These are phyloP conservation scores for Halenospora varia DNA, from an alignment of 495 filamentous ascomycete genomes.

Conservation along the genomic window DNA sequence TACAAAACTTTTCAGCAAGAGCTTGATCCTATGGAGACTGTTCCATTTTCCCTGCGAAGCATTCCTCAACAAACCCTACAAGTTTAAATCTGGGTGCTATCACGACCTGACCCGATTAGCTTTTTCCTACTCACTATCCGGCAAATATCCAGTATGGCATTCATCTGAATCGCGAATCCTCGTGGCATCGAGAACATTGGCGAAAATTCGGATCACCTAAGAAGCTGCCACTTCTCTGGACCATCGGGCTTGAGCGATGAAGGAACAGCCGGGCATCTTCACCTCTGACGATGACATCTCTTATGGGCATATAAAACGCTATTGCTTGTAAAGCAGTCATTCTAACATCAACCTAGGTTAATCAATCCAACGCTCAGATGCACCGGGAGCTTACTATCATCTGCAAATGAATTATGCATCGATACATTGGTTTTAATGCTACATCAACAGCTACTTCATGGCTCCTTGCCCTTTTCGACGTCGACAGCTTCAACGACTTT, in stretches of 20 bases:
- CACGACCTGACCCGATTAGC: too few relatives aligned
- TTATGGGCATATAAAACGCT: neutral
- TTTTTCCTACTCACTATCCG: too few relatives aligned
- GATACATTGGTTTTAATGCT: neutral
- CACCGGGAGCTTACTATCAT: neutral
- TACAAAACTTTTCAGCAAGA: too few relatives aligned
- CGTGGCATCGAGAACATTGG: too few relatives aligned
- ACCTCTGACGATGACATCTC: neutral
- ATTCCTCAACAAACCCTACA: too few relatives aligned
- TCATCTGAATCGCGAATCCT: too few relatives aligned
- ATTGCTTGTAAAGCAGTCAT: neutral
- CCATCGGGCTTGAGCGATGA: neutral
- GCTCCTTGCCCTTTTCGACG: neutral
- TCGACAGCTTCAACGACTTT: slow-evolving; percentile 1
- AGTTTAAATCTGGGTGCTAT: too few relatives aligned
- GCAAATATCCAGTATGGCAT: too few relatives aligned
- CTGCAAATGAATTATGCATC: neutral
- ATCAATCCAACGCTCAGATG: neutral
- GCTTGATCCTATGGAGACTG: too few relatives aligned
- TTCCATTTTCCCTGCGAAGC: too few relatives aligned
- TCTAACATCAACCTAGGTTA: neutral
- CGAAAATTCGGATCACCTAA: neutral
- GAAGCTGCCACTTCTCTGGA: neutral
- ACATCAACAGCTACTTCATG: neutral
- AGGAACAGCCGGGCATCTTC: neutral